Conservation (phyloP, 2,329 filamentous ascomycete genomes). For the Sordariomycetes sp. region DNA sequence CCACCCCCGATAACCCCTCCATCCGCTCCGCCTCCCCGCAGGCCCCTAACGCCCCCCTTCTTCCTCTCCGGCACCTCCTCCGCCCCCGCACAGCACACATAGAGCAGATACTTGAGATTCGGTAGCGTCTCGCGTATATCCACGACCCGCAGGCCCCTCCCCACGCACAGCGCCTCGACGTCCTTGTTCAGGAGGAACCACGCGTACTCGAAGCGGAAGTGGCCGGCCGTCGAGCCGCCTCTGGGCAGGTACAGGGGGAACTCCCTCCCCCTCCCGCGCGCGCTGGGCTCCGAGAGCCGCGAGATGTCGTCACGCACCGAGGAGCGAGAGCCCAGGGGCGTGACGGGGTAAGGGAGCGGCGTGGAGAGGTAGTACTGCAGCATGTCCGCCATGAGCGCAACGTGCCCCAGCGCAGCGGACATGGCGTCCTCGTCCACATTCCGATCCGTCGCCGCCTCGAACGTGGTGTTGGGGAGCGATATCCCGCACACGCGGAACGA, state of each 20-base stretch:
- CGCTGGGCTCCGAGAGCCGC: conserved; percentile 29
- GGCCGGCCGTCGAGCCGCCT: conserved; percentile 49
- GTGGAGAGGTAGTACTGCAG: conserved; percentile 73
- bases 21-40: conserved; percentile 12
- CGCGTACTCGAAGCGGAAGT: conserved; percentile 89
- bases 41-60: conserved; percentile 43
- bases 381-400: conserved; percentile 60
- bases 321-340: conserved; percentile 58
- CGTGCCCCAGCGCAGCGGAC: conserved; percentile 70
- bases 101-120: conserved; percentile 86
- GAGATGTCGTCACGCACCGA: conserved; percentile 66
- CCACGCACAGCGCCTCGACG: conserved; percentile 57
- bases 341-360: conserved; percentile 69
- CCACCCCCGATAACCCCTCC: no score
- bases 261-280: conserved; percentile 36
- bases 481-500: conserved; percentile 75
- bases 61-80: conserved; percentile 49
- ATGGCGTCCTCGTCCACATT: conserved; percentile 53
- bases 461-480: conserved; percentile 66
- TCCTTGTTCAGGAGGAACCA: conserved; percentile 97
- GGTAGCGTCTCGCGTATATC: conserved; percentile 87
- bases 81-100: conserved; percentile 71
- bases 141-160: conserved; percentile 63
- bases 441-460: conserved; percentile 34
- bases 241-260: conserved; percentile 67